Percentiles rank a stretch among this genome's conserved stretches.
Conservation (phyloP, 305 asterid genomes). For the Fraxinus platypoda region DNA sequence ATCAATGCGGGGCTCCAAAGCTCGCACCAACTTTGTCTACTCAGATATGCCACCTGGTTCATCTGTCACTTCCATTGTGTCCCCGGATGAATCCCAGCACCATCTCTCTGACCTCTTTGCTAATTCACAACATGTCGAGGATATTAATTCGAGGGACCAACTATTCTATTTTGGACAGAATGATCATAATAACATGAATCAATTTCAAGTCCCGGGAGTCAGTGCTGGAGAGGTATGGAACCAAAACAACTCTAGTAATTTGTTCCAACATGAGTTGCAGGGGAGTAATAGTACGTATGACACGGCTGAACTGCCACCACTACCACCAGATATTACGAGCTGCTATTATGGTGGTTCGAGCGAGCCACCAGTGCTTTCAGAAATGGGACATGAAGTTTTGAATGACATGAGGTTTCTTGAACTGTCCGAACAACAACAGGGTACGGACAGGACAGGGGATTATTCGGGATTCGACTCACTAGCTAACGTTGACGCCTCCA, state of each 20-base stretch:
- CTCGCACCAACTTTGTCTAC: constrained; percentile 83
- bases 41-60: constrained; percentile 92
- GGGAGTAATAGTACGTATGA: neutral
- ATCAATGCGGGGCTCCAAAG: constrained; percentile 72
- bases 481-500: constrained; percentile 11
- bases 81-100: constrained; percentile 62
- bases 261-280: neutral
- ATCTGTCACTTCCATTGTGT: constrained; percentile 72
- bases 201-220: neutral
- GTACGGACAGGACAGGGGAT: constrained; percentile 13
- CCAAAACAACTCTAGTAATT: neutral
- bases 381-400: constrained; percentile 63
- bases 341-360: constrained; percentile 39
- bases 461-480: constrained; percentile 28
- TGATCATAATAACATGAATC: neutral
- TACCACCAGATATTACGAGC: constrained; percentile 85
- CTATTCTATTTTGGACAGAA: constrained; percentile 38
- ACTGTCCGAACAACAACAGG: constrained; percentile 48
- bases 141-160: neutral
- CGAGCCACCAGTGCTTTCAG: constrained; percentile 68
- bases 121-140: constrained; percentile 18
- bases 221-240: neutral
- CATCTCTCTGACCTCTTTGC: constrained; percentile 38
- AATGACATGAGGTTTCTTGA: constrained; percentile 68
- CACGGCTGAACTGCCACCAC: constrained; percentile 67